Evolutionary conservation across 257 asterid genomes (phyloP), one percentile per base, ranked within the genome.

Genomic region (Jaltomata sinuosa): DNA sequence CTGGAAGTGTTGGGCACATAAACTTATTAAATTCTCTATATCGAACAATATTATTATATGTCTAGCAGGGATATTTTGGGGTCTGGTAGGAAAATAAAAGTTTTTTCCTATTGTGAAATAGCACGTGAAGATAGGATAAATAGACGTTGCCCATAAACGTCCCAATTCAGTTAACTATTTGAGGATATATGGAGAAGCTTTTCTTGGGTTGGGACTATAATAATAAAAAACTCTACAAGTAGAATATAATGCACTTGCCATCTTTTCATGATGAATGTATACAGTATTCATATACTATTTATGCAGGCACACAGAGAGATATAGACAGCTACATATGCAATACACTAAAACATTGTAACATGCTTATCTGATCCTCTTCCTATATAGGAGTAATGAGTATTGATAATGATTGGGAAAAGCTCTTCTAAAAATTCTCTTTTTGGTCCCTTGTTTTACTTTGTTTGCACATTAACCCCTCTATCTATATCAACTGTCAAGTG

Each of bases 61-160:
- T 42, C 1, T 14, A 42, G 32, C 3, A 22, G 9, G 42, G n/a
- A 57, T 21, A 34, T 11, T 34, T 54, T 55, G 53, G 71, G 72
- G 55, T 55, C 18, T 80, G 68, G 72, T 34, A 52, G 32, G 40
- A 22, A 22, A 80, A 36, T 12, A 42, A 38, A 22, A 36, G 27
- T 11, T 10, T 55, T 57, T 55, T 25, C n/a, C n/a, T n/a, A n/a
- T n/a, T 34, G 69, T 57, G 84, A 62, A 54, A 57, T n/a, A 72
- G 74, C 84, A 80, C 84, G 84, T 80, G 74, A 80, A 80, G 74
- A 32, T 59, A 78, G 82, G 57, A 49, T 78, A 53, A 57, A 27
- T 40, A 32, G 68, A 53, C 15, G 65, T 49, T 79, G 29, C 40
- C 16, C 38, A n/a, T 5, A 22, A 42, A 80, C 84, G 84, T 57